Percentiles rank a stretch among this genome's conserved stretches.
phyloP scores from a whole-genome alignment of 139 green algal genomes.

The Desmodesmus armatus region DNA sequence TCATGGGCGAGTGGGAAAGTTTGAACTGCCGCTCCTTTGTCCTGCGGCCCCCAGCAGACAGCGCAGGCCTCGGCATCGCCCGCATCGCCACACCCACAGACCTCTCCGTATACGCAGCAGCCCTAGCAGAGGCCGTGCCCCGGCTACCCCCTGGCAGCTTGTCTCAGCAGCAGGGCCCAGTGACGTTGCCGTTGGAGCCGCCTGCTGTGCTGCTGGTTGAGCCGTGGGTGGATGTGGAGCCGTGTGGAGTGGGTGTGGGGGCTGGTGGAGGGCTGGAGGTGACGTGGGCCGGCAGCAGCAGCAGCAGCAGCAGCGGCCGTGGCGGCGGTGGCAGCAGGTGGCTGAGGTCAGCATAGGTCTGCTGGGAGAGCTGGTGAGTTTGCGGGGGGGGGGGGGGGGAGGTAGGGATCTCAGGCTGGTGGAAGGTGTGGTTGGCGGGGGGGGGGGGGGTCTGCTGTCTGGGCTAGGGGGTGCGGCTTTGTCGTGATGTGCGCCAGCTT shows the following conservation, averaged over 20 bases:
- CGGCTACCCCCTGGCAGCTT: conserved; percentile 44
- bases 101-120: conserved; percentile 41
- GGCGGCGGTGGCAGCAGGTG: conserved; percentile 79
- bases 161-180: conserved; percentile 13
- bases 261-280: conserved; percentile 39
- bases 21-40: neutral
- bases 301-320: too few relatives aligned
- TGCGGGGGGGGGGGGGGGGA: neutral
- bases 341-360: conserved; percentile 70
- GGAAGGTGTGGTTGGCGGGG: too few relatives aligned
- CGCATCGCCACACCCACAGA: conserved; percentile 49
- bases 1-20: conserved; percentile 15
- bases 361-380: conserved; percentile 54
- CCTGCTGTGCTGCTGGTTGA: conserved; percentile 63
- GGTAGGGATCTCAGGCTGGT: too few relatives aligned
- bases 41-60: neutral
- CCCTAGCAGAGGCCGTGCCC: neutral
- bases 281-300: conserved; percentile 57
- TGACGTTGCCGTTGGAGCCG: conserved; percentile 10
- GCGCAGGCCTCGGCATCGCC: conserved; percentile 51
- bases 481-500: too few relatives aligned
- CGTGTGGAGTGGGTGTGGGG: neutral
- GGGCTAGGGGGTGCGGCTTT: too few relatives aligned
- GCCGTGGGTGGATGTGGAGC: conserved; percentile 69
- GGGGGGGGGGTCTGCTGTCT: too few relatives aligned